Evolutionary conservation across 1,139 yeast species (phyloP).

Genomic region (Diutina sp.): DNA sequence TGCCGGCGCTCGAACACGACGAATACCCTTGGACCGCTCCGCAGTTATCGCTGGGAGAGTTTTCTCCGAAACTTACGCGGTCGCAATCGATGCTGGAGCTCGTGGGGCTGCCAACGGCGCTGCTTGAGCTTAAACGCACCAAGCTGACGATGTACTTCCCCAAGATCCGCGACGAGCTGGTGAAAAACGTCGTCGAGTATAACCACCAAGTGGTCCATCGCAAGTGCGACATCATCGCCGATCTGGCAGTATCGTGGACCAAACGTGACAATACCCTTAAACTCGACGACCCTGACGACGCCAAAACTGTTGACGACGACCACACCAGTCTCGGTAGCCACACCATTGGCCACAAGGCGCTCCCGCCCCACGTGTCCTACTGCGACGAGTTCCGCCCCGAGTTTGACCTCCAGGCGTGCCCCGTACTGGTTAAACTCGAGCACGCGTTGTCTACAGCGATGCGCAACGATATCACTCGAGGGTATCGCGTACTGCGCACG

Average conservation of each 20-base stretch:
- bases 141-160: conserved; percentile 17
- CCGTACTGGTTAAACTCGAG: conserved; percentile 35
- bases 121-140: conserved; percentile 12
- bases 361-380: not conserved
- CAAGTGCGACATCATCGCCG: conserved; percentile 11
- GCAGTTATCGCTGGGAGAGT: not conserved
- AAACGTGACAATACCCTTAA: not conserved
- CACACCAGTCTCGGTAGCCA: not conserved
- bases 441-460: conserved; percentile 36
- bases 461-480: conserved; percentile 35
- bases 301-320: too few species aligned
- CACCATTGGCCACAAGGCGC: not conserved
- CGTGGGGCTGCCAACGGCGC: conserved; percentile 1
- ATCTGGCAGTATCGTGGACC: not conserved
- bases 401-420: conserved; percentile 9
- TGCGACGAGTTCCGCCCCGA: conserved; percentile 4
- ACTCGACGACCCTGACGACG: not conserved
- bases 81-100: conserved; percentile 29
- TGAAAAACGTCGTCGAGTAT: conserved; percentile 12
- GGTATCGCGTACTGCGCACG: conserved; percentile 14
- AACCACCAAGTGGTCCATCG: conserved; percentile 13
- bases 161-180: conserved; percentile 10
- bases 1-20: conserved; percentile 7
- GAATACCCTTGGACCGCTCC: conserved; percentile 6
- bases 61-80: conserved; percentile 14